Evolutionary conservation across 2,329 filamentous ascomycete species (phyloP), one percentile per base, ranked within the genome.

Genomic region (Fusarium secorum): DNA sequence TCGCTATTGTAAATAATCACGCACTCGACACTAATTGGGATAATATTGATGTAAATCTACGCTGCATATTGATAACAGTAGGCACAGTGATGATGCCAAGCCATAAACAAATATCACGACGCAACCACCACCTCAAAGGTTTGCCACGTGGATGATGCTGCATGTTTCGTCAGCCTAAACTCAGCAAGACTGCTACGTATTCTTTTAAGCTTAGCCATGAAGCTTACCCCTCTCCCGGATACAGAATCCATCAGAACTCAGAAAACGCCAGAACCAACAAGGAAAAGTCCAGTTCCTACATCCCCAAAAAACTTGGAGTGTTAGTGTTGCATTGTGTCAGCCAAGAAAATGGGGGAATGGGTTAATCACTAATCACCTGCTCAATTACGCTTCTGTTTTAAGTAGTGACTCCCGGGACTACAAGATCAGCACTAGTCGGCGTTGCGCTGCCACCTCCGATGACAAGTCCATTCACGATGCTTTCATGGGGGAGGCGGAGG

Each of bases 201-300:
- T 60, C 15, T 15, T 33, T 48, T 72, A 72, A 72, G 69, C 70
- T 72, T 72, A 72, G 67, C 38, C 39, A 53, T 30, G 32, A 67
- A 58, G 49, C 60, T 70, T 72, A 63, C 35, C 51, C 18, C 28
- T 33, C 58, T 52, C 22, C 48, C 48, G 32, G 32, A 22, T 17
- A 36, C 32, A 38, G 32, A 36, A 38, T 26, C 24, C 32, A 26
- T 52, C 32, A n/a, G 22, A 52, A 38, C 18, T 52, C 48, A 52
- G 48, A 52, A 52, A 52, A 52, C 32, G 32, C 32, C 48, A 26
- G 32, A 11, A n/a, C 48, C 32, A 52, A 52, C 48, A n/a, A 17
- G 45, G 45, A 48, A 48, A n/a, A 48, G 45, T 22, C 14, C 30
- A 33, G 48, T 26, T n/a, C 20, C n/a, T 8, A 4, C 22, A 48